Evolutionary conservation across 306 rosid species (phyloP).

Genomic region (Gleditsia sinensis): DNA sequence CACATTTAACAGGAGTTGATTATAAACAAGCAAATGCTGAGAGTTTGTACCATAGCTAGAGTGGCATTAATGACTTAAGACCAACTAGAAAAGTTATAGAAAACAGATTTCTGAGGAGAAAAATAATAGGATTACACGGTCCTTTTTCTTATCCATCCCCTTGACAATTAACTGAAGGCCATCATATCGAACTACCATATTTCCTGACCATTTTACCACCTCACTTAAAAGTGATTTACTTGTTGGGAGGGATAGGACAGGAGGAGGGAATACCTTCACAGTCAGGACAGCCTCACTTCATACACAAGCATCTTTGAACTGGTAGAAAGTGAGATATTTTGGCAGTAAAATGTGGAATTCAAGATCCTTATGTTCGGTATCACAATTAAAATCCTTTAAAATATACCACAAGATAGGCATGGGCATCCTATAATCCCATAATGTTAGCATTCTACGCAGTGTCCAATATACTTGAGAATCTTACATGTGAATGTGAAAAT

Average conservation of each 20-base stretch:
- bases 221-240: conserved; percentile 18
- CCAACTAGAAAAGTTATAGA: neutral
- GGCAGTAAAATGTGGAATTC: conserved; percentile 19
- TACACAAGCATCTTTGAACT: neutral
- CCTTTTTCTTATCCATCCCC: conserved; percentile 10
- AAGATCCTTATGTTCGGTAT: neutral
- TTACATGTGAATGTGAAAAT: neutral
- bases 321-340: neutral
- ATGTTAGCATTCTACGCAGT: neutral
- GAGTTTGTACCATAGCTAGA: conserved; percentile 5
- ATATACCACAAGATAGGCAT: no score
- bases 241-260: neutral
- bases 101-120: conserved; percentile 15
- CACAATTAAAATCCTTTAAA: neutral
- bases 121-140: neutral
- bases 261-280: conserved; percentile 3
- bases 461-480: neutral
- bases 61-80: conserved; percentile 14
- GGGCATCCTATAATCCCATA: neutral
- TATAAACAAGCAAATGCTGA: conserved; percentile 23
- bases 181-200: neutral
- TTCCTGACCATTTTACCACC: conserved; percentile 7
- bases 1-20: conserved; percentile 19
- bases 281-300: conserved; percentile 1
- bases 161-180: conserved; percentile 8